Evolutionary conservation across 441 rosid genomes (phyloP), one percentile per base, ranked within the genome.

Genomic region (Arabidopsis hybrid): DNA sequence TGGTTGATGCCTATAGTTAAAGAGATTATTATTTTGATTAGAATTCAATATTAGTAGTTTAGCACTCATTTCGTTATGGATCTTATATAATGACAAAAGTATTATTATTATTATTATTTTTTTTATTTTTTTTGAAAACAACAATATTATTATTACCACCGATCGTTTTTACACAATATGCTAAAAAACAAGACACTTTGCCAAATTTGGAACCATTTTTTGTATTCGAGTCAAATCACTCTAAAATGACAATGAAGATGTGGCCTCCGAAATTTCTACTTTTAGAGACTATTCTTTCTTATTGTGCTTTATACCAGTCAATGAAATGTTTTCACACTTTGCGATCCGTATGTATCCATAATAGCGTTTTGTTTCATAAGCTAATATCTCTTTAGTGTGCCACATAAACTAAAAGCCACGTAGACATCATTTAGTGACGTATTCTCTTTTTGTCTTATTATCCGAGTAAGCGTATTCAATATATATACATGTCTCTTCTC

Each of bases 401-500:
- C 57, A 75, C 68, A 67, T 51, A 51, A 58, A 67, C 39, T 18
- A 38, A 59, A 67, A 60, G 78, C 73, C 62, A 67, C 68, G 68
- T 67, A 50, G 26, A 58, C 62, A 60, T 43, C 49, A 51, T 34
- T n/a, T 14, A 47, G 26, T 47, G 50, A 21, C 26, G 26, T 21
- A 21, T 21, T 21, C 26, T 21, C 26, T 21, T 21, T 21, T 21
- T 21, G 26, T 21, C 26, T 21, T 21, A 21, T 40, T 12, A 40
- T 3, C n/a, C 13, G 4, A 65, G 51, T 50, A 40, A 59, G 13
- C 32, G 5, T n/a, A 31, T 42, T 66, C 60, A 7, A 26, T 62
- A 55, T 53, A 36, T 51, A 74, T 10, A 42, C 26, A 43, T 45
- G 29, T 52, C 57, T 68, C 74, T 61, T 10, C 42, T 26, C 69